Evolutionary conservation across 768 basidiomycete genomes (phyloP), one percentile per base, ranked within the genome.

Genomic region (Auriscalpium orientale): DNA sequence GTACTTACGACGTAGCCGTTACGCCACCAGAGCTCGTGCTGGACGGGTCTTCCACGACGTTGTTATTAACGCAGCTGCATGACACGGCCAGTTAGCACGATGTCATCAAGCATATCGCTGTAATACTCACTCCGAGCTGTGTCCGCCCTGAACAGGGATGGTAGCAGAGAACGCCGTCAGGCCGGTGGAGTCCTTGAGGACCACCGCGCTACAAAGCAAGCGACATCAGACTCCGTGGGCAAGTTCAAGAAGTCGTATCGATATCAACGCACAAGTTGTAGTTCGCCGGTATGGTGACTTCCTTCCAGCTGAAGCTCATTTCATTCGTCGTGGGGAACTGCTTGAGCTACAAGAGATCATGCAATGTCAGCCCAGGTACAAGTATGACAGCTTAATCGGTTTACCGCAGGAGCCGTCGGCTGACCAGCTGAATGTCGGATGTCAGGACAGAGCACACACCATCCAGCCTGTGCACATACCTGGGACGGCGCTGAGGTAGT

Each of bases 101-200:
- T 11, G 20, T 9, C 37, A 15, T 15, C 40, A 4, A n/a, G 28
- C 18, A 51, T 9, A 40, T 40, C 36, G 16, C 8, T 51, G 35
- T n/a, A 44, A 18, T 15, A 34, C 69, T 12, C 61, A 77, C 78
- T 69, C 71, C 8, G 62, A 58, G 56, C 74, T 70, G 11, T 64
- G 48, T 33, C 79, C 70, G 5, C 65, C 2, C 53, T 67, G 59
- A 49, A 88, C 66, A 0, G 71, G 79, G 35, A 82, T 71, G 2
- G 72, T 69, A 51, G 80, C 79, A 13, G 80, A 79, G 69, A 75
- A 89, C 8, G 74, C 79, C 9, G 62, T 66, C 1, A 65, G 15
- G 15, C 87, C 87, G 13, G 79, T 79, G 64, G 68, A 69, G 58
- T 89, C 87, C 70, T 82, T 85, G 59, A 86, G 56, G 12, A 64